Evolutionary conservation across 2,329 filamentous ascomycete species (phyloP).

Genomic region (Tolypocladium tundrense): DNA sequence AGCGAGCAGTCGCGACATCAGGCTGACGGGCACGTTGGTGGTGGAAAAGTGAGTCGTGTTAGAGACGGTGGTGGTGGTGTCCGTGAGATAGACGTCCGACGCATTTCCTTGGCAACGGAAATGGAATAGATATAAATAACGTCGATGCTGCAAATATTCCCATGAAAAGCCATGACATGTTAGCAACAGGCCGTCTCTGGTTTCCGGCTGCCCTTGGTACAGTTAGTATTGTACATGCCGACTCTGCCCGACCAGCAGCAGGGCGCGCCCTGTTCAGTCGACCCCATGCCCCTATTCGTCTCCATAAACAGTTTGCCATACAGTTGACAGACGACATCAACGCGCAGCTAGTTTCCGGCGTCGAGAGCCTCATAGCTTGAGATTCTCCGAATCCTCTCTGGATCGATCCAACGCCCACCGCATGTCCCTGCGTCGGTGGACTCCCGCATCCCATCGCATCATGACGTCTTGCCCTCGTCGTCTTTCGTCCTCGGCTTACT

Average conservation of each 20-base stretch:
- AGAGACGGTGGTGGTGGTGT: not conserved
- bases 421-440: not conserved
- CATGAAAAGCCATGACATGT: not conserved
- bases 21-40: conserved; percentile 7
- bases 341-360: not conserved
- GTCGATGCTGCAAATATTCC: not conserved
- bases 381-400: too few species aligned
- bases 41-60: not conserved
- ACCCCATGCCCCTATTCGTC: too few species aligned
- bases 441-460: not conserved
- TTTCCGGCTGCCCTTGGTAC: not conserved
- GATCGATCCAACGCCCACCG: not conserved
- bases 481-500: conserved; percentile 12
- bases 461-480: conserved; percentile 5
- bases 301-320: not conserved
- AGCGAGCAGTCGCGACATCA: conserved; percentile 33
- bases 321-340: not conserved
- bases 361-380: not conserved
- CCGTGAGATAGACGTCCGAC: not conserved
- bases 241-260: not conserved
- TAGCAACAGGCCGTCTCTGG: not conserved
- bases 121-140: not conserved
- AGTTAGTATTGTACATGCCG: not conserved
- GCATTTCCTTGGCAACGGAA: not conserved
- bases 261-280: not conserved